Evolutionary conservation across 2,329 filamentous ascomycete genomes (phyloP), one percentile per base, ranked within the genome.

Genomic region (Neonectria hederae): DNA sequence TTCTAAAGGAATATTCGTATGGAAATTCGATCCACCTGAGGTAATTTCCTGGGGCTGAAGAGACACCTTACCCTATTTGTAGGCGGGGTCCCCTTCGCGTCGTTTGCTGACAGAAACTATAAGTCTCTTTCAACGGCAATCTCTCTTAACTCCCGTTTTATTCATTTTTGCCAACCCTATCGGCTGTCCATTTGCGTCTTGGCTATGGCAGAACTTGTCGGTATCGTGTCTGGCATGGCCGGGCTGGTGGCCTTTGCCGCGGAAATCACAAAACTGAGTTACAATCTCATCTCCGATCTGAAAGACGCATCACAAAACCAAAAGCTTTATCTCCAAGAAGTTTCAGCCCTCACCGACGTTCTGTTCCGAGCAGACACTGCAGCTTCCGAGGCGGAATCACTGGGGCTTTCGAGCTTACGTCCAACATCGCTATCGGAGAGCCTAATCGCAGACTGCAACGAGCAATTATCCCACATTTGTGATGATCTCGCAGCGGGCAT

Each of bases 401-500:
- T 59, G 9, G 55, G 45, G 3, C 55, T 59, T 28, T 24, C 17
- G 3, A 59, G 11, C 45, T n/a, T 32, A 10, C 55, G 55, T 14
- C 55, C 55, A 30, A 11, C 55, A 30, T 59, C 55, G 6, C 32
- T 59, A 14, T 59, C 55, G 14, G 45, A 26, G 6, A 30, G 14
- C 17, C n/a, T 59, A 2, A 42, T 59, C 19, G 24, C 45, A 9
- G 45, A 59, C 19, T 59, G 55, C 55, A 22, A 19, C 14, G 55
- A 59, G 11, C 55, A 59, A 24, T 28, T 59, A 14, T 51, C 45
- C n/a, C 14, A 22, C 42, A 59, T 59, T 30, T 32, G 32, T 5
- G 55, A 59, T 43, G 55, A 59, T 52, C 55, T 59, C 10, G 32
- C 45, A 14, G 30, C 45, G 8, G 55, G 55, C 32, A 52, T 59